Evolutionary conservation across 2,329 filamentous ascomycete species (phyloP).

Genomic region (Talaromyces sp.): DNA sequence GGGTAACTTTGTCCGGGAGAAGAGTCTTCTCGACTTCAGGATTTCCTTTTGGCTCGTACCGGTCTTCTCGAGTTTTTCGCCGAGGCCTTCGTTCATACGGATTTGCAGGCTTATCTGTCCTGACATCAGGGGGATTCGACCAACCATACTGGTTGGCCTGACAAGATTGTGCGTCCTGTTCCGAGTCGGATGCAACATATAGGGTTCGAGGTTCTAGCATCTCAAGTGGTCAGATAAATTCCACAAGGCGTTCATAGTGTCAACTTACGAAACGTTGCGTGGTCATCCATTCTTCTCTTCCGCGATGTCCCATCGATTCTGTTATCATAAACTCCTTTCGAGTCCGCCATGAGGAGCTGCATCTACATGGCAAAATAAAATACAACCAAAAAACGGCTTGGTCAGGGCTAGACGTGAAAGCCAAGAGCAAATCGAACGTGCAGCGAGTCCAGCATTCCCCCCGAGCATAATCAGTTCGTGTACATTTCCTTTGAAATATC

Average conservation of each 20-base stretch:
- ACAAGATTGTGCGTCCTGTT: not conserved
- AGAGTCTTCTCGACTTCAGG: not conserved
- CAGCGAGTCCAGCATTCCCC: not conserved
- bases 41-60: slow-evolving; percentile 42
- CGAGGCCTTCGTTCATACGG: slow-evolving; percentile 48
- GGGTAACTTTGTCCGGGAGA: not conserved
- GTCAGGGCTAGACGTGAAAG: not conserved
- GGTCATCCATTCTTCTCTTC: not conserved
- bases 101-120: not conserved
- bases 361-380: not conserved
- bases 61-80: slow-evolving; percentile 51
- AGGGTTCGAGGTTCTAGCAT: not conserved
- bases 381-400: not conserved
- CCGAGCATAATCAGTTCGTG: not conserved
- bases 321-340: not conserved
- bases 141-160: not conserved
- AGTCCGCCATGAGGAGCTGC: not conserved
- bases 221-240: not conserved
- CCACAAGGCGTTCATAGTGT: not conserved
- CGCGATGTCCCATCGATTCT: not conserved
- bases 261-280: not conserved
- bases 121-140: not conserved
- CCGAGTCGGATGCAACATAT: not conserved
- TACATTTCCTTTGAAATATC: not conserved
- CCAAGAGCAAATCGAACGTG: not conserved